phyloP scores from a whole-genome alignment of 768 basidiomycete species.

The Chalciporus chontae region DNA sequence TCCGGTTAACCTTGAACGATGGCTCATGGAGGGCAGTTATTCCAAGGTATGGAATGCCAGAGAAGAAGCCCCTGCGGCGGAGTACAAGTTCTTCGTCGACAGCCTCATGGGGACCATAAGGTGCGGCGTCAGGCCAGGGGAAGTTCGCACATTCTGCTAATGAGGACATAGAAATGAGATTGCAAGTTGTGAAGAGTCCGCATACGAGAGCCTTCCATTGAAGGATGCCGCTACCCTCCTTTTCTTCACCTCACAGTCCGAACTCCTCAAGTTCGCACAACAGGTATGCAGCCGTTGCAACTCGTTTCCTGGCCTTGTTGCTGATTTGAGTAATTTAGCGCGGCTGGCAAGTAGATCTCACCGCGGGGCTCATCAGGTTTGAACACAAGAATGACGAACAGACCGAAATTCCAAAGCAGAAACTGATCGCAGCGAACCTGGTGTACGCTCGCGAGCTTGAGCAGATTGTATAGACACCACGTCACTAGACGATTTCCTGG shows the following conservation, averaged over 20 bases:
- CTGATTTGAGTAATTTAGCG: conserved; percentile 45
- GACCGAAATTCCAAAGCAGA: conserved; percentile 81
- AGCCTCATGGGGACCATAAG: conserved; percentile 92
- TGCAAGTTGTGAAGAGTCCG: conserved; percentile 91
- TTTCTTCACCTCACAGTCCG: conserved; percentile 83
- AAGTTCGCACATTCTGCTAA: conserved; percentile 1
- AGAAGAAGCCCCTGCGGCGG: conserved; percentile 87
- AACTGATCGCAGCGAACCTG: conserved; percentile 73
- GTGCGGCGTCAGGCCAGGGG: conserved; percentile 39
- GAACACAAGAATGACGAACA: conserved; percentile 77
- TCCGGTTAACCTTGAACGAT: conserved; percentile 88
- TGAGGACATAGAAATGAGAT: conserved; percentile 76
- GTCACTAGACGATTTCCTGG: neutral
- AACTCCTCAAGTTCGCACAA: conserved; percentile 79
- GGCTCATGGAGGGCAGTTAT: conserved; percentile 99
- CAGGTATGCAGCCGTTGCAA: conserved; percentile 45
- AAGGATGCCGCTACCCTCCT: conserved; percentile 87
- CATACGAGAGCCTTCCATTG: conserved; percentile 87
- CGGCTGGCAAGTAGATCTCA: conserved; percentile 79
- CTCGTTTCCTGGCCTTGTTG: neutral
- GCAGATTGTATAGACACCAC: conserved; percentile 72
- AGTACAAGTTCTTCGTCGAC: conserved; percentile 93
- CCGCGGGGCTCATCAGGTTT: conserved; percentile 69
- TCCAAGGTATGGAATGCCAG: conserved; percentile 97
- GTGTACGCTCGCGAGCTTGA: conserved; percentile 85